Conservation (phyloP, 768 basidiomycete species). For the Trametes elegans region DNA sequence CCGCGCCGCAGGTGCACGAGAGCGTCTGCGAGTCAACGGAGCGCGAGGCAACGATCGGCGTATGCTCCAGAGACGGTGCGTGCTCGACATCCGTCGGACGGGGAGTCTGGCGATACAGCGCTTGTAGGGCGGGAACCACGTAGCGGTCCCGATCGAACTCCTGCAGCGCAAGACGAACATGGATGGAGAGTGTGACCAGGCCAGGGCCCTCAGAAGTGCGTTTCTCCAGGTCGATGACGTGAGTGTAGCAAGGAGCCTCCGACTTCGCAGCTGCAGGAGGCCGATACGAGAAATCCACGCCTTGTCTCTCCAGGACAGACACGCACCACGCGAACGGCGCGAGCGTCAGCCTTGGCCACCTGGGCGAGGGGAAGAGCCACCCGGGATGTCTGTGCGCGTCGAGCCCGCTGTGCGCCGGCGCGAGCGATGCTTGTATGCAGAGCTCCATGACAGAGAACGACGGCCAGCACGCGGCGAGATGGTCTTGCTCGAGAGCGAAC, state of each 20-base stretch:
- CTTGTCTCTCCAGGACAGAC: not conserved
- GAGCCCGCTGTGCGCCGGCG: not conserved
- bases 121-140: not conserved
- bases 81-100: not conserved
- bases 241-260: not conserved
- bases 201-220: not conserved
- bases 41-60: no score
- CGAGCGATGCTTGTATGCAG: not conserved
- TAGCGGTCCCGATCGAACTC: not conserved
- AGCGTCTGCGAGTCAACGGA: no score
- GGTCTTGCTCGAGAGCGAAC: not conserved
- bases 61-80: not conserved
- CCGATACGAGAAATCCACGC: not conserved
- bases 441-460: not conserved
- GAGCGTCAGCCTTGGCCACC: not conserved
- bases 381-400: not conserved
- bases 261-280: not conserved
- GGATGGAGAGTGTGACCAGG: not conserved
- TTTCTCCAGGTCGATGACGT: not conserved
- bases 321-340: not conserved
- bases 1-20: not conserved
- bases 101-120: not conserved
- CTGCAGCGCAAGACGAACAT: not conserved
- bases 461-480: not conserved
- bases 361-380: not conserved